A percentile compares a stretch with the other conserved stretches of the same genome.
Evolutionary conservation across 2,329 filamentous ascomycete genomes (phyloP).

Genomic region (Epichloe sp.): DNA sequence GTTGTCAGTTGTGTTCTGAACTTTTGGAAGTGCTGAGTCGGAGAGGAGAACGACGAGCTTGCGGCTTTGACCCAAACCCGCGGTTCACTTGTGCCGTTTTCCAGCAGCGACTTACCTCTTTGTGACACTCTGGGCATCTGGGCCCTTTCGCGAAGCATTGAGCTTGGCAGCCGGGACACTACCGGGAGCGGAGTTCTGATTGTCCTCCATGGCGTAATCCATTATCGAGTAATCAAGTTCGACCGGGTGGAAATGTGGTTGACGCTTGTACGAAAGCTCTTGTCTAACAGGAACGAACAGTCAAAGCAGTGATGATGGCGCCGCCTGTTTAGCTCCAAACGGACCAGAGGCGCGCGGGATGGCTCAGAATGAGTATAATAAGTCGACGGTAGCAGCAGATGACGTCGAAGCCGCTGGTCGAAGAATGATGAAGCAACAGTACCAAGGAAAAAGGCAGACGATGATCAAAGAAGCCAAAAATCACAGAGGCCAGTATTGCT

Average conservation of each 20-base stretch:
- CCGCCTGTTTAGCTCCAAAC: not conserved
- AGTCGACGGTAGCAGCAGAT: not conserved
- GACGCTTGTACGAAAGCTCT: not conserved
- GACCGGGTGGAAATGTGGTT: not conserved
- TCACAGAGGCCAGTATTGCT: not conserved
- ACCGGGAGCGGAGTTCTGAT: slow-evolving; percentile 55
- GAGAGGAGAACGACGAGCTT: not conserved
- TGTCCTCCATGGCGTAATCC: slow-evolving; percentile 38
- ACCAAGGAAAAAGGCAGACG: not conserved
- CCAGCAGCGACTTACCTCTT: slow-evolving; percentile 45
- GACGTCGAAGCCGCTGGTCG: not conserved
- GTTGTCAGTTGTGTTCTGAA: not conserved
- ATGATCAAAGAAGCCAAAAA: not conserved
- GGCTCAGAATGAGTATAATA: too few species aligned
- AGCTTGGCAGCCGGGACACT: slow-evolving; percentile 50
- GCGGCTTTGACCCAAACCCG: not conserved
- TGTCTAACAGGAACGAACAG: not conserved
- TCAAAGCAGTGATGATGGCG: not conserved
- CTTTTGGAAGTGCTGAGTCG: not conserved
- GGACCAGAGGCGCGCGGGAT: not conserved
- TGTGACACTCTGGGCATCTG: slow-evolving; percentile 60
- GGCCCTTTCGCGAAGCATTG: slow-evolving; percentile 39
- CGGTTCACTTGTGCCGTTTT: not conserved
- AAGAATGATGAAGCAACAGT: not conserved
- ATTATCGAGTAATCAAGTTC: slow-evolving; percentile 13